Conservation (phyloP, 2,329 filamentous ascomycete species). For the Teratosphaeria gauchensis region DNA sequence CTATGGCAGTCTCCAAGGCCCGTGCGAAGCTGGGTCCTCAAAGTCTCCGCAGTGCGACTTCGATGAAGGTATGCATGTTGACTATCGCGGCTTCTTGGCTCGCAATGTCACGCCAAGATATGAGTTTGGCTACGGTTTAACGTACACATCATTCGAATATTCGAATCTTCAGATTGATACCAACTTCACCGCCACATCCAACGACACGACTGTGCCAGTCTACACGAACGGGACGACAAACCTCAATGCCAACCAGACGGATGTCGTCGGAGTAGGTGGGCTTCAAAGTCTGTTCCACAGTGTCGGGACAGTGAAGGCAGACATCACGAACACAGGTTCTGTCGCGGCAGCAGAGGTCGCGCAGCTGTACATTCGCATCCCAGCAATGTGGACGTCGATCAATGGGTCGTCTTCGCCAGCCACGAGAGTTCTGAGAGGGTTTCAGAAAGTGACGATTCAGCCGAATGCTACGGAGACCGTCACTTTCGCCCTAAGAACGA, state of each 20-base stretch:
- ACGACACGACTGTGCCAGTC: constrained; percentile 7
- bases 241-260: constrained; percentile 14
- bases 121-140: constrained; percentile 28
- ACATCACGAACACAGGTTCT: constrained; percentile 42
- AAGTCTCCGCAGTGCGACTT: constrained; percentile 24
- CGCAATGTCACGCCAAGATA: constrained; percentile 22
- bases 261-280: constrained; percentile 17
- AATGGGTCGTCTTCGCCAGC: constrained; percentile 39
- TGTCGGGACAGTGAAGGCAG: constrained; percentile 40
- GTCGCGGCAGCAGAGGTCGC: constrained; percentile 44
- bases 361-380: constrained; percentile 34
- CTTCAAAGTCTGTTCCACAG: constrained; percentile 37
- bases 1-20: constrained; percentile 39
- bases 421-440: constrained; percentile 24
- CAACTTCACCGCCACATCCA: constrained; percentile 18
- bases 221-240: constrained; percentile 22
- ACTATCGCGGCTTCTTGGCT: constrained; percentile 27
- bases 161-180: constrained; percentile 17
- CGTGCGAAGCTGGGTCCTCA: constrained; percentile 15
- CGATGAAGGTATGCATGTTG: constrained; percentile 28
- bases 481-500: constrained; percentile 29
- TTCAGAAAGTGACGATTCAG: constrained; percentile 21
- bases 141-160: constrained; percentile 29
- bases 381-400: constrained; percentile 27
- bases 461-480: constrained; percentile 24